Conservation (phyloP, 768 basidiomycete species). For the Calocera viscosa region DNA sequence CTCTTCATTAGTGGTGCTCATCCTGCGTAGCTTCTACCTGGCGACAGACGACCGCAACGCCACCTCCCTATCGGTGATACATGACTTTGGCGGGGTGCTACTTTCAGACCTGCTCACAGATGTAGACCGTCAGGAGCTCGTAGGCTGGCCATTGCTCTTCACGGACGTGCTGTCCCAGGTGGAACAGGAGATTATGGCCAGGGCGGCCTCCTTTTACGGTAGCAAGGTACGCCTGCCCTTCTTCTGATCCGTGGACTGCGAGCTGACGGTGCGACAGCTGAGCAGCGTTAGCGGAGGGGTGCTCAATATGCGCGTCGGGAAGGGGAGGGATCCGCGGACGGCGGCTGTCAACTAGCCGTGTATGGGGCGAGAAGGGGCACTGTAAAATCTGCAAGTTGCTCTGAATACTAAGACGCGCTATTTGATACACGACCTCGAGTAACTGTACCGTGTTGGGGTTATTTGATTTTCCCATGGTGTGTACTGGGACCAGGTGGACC, state of each 20-base stretch:
- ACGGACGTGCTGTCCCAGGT: slow-evolving; percentile 22
- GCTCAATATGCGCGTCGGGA: background rate
- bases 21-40: slow-evolving; percentile 18
- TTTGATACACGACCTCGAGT: too few species aligned
- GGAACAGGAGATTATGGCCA: slow-evolving; percentile 20
- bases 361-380: background rate
- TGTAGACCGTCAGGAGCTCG: slow-evolving; percentile 25
- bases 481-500: too few species aligned
- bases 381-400: background rate
- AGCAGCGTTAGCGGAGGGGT: slow-evolving; percentile 2
- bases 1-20: background rate
- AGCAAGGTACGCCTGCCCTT: background rate
- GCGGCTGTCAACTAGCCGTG: background rate
- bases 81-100: slow-evolving; percentile 30
- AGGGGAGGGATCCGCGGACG: slow-evolving; percentile 3
- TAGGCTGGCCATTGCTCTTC: slow-evolving; percentile 20
- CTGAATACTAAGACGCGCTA: too few species aligned
- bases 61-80: slow-evolving; percentile 25
- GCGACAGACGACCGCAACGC: slow-evolving; percentile 34
- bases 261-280: background rate
- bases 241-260: background rate
- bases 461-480: too few species aligned
- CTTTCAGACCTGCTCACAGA: slow-evolving; percentile 33
- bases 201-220: slow-evolving; percentile 17
- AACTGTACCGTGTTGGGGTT: too few species aligned